phyloP scores from a whole-genome alignment of 164 flowering plant genomes.

The Chimonanthus praecox region DNA sequence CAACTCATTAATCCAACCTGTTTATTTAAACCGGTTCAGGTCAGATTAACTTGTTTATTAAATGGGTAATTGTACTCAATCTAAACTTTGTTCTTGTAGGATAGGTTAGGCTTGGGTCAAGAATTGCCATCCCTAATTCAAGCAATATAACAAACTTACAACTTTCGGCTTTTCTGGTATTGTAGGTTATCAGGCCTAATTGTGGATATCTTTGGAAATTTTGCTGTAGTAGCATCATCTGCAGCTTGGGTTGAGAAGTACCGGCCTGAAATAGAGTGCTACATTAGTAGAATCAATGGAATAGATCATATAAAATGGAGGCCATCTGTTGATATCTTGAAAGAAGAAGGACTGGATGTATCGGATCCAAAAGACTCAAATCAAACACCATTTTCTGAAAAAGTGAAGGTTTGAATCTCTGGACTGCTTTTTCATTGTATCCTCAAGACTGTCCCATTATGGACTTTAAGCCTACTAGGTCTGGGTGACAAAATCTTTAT shows the following conservation, averaged over 20 bases:
- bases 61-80: too few relatives aligned
- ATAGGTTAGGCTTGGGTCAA: too few relatives aligned
- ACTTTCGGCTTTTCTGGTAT: constrained; percentile 1
- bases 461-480: too few relatives aligned
- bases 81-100: too few relatives aligned
- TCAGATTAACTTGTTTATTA: too few relatives aligned
- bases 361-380: constrained; percentile 29
- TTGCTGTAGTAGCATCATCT: constrained; percentile 92
- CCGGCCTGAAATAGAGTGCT: constrained; percentile 54
- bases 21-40: too few relatives aligned
- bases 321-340: constrained; percentile 74
- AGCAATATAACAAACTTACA: too few relatives aligned
- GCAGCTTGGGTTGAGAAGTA: constrained; percentile 99
- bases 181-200: constrained; percentile 88
- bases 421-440: background rate
- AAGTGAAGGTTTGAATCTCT: constrained; percentile 49
- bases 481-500: too few relatives aligned
- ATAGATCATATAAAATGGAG: constrained; percentile 75
- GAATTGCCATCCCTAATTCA: too few relatives aligned
- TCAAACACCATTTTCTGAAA: constrained; percentile 31
- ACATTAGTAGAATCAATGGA: constrained; percentile 36
- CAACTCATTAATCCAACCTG: too few relatives aligned
- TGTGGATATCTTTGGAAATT: constrained; percentile 82
- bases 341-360: constrained; percentile 80
- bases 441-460: background rate